Percentiles rank a stretch among this genome's conserved stretches.
phyloP scores from a whole-genome alignment of 179 eudicot species.

The Nepenthes alata region DNA sequence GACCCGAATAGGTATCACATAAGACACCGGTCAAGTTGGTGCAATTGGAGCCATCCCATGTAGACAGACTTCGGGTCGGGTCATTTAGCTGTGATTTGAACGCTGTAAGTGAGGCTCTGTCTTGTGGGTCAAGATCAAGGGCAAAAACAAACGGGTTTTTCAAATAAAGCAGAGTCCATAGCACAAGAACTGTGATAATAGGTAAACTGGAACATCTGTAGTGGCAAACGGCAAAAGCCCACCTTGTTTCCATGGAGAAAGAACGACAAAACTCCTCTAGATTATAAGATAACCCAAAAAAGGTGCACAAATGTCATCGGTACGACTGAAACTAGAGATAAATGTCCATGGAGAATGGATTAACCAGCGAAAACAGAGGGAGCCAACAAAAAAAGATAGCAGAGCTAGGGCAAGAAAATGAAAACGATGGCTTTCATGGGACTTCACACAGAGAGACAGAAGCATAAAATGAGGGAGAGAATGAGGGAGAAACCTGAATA shows the following conservation, averaged over 20 bases:
- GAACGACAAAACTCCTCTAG: slow-evolving; percentile 1
- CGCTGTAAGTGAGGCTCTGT: slow-evolving; percentile 37
- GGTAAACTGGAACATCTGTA: slow-evolving; percentile 12
- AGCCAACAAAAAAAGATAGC: background rate
- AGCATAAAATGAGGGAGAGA: background rate
- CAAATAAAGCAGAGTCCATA: slow-evolving; percentile 8
- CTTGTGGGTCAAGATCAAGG: slow-evolving; percentile 39
- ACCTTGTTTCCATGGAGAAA: slow-evolving; percentile 26
- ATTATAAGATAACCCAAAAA: background rate
- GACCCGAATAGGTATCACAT: slow-evolving; percentile 44
- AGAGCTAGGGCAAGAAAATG: background rate
- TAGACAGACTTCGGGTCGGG: slow-evolving; percentile 30
- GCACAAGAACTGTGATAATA: slow-evolving; percentile 15
- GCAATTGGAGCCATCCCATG: slow-evolving; percentile 51
- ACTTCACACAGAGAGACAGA: too few species aligned
- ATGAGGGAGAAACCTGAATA: background rate
- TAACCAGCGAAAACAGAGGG: too few species aligned
- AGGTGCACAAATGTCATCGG: background rate
- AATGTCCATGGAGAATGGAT: too few species aligned
- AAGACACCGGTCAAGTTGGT: slow-evolving; percentile 37
- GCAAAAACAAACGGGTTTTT: slow-evolving; percentile 24
- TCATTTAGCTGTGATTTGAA: slow-evolving; percentile 45
- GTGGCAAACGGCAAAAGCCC: slow-evolving; percentile 16
- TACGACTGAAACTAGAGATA: too few species aligned
- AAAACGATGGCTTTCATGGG: background rate